Percentiles rank a stretch among this genome's conserved stretches.
Evolutionary conservation across 139 green algal genomes (phyloP).

Genomic region (Volvox reticuliferus): DNA sequence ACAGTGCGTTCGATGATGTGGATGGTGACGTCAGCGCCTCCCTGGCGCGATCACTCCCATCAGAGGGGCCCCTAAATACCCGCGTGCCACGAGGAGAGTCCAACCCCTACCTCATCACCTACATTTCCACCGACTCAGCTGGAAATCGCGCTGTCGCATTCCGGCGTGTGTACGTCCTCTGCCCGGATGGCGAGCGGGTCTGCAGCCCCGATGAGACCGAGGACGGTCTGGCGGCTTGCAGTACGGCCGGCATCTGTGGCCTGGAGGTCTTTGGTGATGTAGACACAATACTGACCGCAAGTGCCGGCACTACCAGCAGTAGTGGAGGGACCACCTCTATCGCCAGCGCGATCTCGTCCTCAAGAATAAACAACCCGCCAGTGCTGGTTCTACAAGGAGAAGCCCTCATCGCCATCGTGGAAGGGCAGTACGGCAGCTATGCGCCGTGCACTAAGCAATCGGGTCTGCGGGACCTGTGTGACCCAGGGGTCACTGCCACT

Average conservation of each 20-base stretch:
- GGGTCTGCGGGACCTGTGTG: neutral
- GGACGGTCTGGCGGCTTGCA: constrained; percentile 2
- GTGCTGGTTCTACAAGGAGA: neutral
- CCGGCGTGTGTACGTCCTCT: constrained; percentile 41
- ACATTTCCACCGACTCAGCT: constrained; percentile 9
- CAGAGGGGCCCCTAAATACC: neutral
- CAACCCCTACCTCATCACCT: constrained; percentile 41
- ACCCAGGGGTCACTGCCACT: constrained; percentile 19
- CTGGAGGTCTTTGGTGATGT: no score
- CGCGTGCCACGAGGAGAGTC: neutral
- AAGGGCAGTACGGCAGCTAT: neutral
- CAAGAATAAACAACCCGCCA: neutral
- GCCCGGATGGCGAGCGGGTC: neutral
- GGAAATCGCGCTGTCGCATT: constrained; percentile 38
- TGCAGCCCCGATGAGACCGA: neutral
- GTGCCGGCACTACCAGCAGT: neutral
- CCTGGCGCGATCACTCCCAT: neutral
- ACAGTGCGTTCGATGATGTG: constrained; percentile 25
- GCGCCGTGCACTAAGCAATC: neutral
- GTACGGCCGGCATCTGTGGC: constrained; percentile 17
- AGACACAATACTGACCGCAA: no score
- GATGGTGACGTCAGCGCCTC: constrained; percentile 27
- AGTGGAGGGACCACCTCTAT: neutral
- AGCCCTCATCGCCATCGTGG: neutral
- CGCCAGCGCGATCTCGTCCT: neutral